These are phyloP conservation scores for Prunus mira DNA, from an alignment of 306 rosid genomes.

Conservation along the genomic window DNA sequence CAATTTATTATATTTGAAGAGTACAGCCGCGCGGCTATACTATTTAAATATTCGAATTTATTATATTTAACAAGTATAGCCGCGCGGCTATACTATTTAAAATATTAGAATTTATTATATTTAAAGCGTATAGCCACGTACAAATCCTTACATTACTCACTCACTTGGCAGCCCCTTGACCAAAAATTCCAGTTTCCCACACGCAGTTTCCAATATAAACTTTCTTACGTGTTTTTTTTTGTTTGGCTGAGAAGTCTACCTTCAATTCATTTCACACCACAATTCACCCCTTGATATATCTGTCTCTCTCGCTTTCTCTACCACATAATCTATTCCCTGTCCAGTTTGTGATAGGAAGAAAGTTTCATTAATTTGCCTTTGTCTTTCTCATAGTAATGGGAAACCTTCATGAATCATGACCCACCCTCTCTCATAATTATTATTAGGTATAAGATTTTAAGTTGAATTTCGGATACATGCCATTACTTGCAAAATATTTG, in stretches of 20 bases:
- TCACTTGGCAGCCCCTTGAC: too few relatives aligned
- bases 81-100: too few relatives aligned
- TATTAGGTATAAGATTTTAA: not conserved
- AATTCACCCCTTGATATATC: not conserved
- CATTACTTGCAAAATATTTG: too few relatives aligned
- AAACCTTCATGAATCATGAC: not conserved
- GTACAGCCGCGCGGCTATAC: too few relatives aligned
- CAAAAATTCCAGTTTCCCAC: not conserved
- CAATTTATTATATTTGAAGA: too few relatives aligned
- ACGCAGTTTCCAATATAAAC: not conserved
- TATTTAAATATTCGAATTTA: too few relatives aligned
- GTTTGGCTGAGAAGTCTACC: not conserved
- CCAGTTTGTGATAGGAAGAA: not conserved
- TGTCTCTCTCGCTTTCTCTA: not conserved
- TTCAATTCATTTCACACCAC: constrained; percentile 8
- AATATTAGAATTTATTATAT: too few relatives aligned
- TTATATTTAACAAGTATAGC: too few relatives aligned
- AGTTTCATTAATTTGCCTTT: not conserved
- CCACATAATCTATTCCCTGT: not conserved
- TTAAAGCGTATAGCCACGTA: too few relatives aligned
- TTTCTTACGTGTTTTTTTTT: not conserved
- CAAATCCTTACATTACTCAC: too few relatives aligned
- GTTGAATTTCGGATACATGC: too few relatives aligned
- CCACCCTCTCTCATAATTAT: not conserved
- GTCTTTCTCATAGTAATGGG: not conserved